A percentile compares a stretch with the other conserved stretches of the same genome.
Evolutionary conservation across 768 basidiomycete species (phyloP).

Genomic region (Hericium erinaceus): DNA sequence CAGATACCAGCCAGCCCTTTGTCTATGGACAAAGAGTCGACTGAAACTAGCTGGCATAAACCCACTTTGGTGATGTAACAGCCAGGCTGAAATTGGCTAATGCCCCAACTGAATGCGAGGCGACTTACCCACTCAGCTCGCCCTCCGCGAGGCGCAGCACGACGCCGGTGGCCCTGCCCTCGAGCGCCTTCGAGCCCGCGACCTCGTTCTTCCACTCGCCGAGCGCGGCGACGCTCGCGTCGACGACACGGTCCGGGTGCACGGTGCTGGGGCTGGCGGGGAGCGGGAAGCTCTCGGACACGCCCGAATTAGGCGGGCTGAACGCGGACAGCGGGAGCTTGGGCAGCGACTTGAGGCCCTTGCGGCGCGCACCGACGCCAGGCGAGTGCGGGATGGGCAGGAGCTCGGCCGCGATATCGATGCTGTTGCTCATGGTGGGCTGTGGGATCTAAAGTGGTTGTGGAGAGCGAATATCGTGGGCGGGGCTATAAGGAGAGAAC

Average conservation of each 20-base stretch:
- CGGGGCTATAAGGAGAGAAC: no score
- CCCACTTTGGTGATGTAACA: no score
- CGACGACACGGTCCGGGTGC: slow-evolving; percentile 54
- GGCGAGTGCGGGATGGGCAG: slow-evolving; percentile 26
- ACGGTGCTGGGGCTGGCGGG: slow-evolving; percentile 61
- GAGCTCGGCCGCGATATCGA: slow-evolving; percentile 1
- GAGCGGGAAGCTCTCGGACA: slow-evolving; percentile 56
- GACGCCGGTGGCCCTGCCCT: slow-evolving; percentile 39
- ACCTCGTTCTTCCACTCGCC: slow-evolving; percentile 46
- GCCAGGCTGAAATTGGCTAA: no score
- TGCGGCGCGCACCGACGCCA: slow-evolving; percentile 43
- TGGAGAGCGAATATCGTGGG: no score
- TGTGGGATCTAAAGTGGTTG: no score
- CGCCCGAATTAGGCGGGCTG: slow-evolving; percentile 58
- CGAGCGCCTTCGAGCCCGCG: slow-evolving; percentile 29
- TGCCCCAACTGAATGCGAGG: no score
- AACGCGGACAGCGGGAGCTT: slow-evolving; percentile 71
- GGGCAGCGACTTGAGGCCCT: slow-evolving; percentile 56
- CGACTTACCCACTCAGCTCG: slow-evolving; percentile 37
- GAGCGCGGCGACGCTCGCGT: slow-evolving; percentile 49
- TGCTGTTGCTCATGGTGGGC: background rate
- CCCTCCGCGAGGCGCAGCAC: slow-evolving; percentile 25
- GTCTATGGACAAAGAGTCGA: no score
- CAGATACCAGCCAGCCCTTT: no score
- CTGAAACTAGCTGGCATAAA: no score